These are phyloP conservation scores for Fusarium austroafricanum DNA, from an alignment of 2,329 filamentous ascomycete genomes.

Conservation along the genomic window DNA sequence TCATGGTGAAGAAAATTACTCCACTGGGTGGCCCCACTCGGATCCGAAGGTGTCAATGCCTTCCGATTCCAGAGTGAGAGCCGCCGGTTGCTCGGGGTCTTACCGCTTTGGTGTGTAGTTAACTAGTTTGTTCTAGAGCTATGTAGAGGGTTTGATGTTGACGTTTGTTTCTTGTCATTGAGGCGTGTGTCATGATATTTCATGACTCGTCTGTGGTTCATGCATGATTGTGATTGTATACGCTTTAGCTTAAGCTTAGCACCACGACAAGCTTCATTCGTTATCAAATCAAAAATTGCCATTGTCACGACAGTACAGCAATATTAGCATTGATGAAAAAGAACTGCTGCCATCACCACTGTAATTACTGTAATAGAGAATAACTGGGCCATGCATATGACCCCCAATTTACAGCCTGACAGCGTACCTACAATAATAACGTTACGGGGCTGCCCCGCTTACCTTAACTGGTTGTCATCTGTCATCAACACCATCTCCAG, in stretches of 20 bases:
- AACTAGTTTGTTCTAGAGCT: background rate
- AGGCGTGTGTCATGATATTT: background rate
- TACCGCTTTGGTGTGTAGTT: constrained; percentile 1
- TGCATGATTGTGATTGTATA: background rate
- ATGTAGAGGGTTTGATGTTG: background rate
- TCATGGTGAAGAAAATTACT: constrained; percentile 1
- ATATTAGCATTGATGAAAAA: background rate
- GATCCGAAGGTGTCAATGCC: constrained; percentile 29
- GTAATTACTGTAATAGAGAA: background rate
- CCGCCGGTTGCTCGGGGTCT: constrained; percentile 3
- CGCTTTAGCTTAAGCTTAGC: background rate
- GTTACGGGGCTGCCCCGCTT: constrained; percentile 10
- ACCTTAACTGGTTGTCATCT: constrained; percentile 6
- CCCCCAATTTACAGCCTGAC: no score
- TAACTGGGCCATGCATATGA: background rate
- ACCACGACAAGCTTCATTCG: background rate
- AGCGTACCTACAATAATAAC: background rate
- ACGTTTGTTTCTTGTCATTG: background rate
- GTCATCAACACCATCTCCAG: constrained; percentile 20
- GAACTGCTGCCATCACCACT: background rate
- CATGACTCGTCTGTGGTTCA: constrained; percentile 10
- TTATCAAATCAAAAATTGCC: background rate
- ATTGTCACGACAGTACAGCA: no score
- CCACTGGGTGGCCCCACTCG: constrained; percentile 8
- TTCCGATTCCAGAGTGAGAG: constrained; percentile 4